Base-by-base conservation (phyloP, 768 basidiomycete species). In the Phlebiopsis gigantea region DNA sequence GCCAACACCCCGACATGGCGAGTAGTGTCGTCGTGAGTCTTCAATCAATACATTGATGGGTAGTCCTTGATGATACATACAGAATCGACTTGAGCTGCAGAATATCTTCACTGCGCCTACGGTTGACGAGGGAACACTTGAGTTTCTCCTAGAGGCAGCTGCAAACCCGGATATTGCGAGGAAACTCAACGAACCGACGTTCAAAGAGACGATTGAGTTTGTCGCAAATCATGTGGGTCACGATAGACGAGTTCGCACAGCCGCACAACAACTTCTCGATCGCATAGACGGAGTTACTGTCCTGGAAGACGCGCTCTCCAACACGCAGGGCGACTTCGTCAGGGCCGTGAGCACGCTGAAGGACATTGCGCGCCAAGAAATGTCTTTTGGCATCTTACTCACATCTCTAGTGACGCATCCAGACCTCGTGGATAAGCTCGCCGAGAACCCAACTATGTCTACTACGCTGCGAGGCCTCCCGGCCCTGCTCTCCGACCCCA, bases 351-450 rank as follows among this genome's bases (percentile, higher is more conserved):
- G 59, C 4, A 77, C 85, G 63, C 68, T 91, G 22, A 79, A 77
- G 58, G 84, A 89, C 30, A 72, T 89, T 14, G 79, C 82, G 10
- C 68, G 73, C 1, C 84, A 85, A 47, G 89, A 90, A 60, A 77
- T 80, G 56, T 78, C 87, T 1, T 75, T 86, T 51, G 89, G 88
- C 5, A 83, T 86, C 46, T 89, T 85, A 85, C 71, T 91, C 12
- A 82, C 80, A 54, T 84, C 82, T 9, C 82, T 90, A 79, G 74
- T 82, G 25, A 75, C 76, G n/a, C 79, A 86, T 44, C 73, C 71
- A 0, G 79, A 81, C 54, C 68, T 90, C 14, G 65, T 76, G 44
- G 63, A 72, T 1, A 79, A 74, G 52, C 69, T 85, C 21, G 66
- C 67, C 5, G 74, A 75, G 55, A 77, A 74, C 31, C 72, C 77